Percentiles rank a stretch among this genome's conserved stretches.
Conservation (phyloP, 2,329 filamentous ascomycete species). For the Aspergillus aculeatus region DNA sequence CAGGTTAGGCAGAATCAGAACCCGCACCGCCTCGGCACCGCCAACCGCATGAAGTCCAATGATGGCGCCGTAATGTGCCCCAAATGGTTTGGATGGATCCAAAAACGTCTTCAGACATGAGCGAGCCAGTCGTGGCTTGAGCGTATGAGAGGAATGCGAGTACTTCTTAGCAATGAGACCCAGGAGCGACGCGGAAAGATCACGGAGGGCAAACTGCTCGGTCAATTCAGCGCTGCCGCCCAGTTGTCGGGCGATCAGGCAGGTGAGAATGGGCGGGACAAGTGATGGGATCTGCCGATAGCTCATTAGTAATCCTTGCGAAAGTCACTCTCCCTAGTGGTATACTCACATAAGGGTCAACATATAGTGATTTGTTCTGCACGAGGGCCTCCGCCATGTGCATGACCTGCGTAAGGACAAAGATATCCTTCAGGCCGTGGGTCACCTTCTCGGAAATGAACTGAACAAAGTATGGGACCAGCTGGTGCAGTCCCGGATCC, state of each 20-base stretch:
- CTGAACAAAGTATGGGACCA: slow-evolving; percentile 94
- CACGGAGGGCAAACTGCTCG: slow-evolving; percentile 75
- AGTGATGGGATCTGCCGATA: slow-evolving; percentile 57
- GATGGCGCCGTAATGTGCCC: slow-evolving; percentile 86
- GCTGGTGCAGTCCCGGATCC: slow-evolving; percentile 90
- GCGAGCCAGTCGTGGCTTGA: slow-evolving; percentile 85
- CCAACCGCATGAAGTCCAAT: slow-evolving; percentile 76
- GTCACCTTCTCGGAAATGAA: slow-evolving; percentile 96
- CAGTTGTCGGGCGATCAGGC: slow-evolving; percentile 79
- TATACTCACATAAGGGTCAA: slow-evolving; percentile 60
- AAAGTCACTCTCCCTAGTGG: neutral
- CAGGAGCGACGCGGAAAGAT: slow-evolving; percentile 79
- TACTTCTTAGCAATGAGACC: slow-evolving; percentile 79
- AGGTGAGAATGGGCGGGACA: slow-evolving; percentile 85
- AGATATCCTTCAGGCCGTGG: slow-evolving; percentile 85
- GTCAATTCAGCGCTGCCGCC: slow-evolving; percentile 56
- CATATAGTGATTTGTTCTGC: slow-evolving; percentile 75
- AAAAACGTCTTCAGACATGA: slow-evolving; percentile 91
- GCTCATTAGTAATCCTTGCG: slow-evolving; percentile 18
- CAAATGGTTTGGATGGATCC: slow-evolving; percentile 76
- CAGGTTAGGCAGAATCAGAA: slow-evolving; percentile 65
- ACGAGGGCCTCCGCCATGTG: slow-evolving; percentile 81
- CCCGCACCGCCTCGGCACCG: slow-evolving; percentile 63
- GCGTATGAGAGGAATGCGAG: slow-evolving; percentile 72
- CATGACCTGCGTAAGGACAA: slow-evolving; percentile 89